Base-by-base conservation (phyloP, 768 basidiomycete genomes). In the Chiua virens region DNA sequence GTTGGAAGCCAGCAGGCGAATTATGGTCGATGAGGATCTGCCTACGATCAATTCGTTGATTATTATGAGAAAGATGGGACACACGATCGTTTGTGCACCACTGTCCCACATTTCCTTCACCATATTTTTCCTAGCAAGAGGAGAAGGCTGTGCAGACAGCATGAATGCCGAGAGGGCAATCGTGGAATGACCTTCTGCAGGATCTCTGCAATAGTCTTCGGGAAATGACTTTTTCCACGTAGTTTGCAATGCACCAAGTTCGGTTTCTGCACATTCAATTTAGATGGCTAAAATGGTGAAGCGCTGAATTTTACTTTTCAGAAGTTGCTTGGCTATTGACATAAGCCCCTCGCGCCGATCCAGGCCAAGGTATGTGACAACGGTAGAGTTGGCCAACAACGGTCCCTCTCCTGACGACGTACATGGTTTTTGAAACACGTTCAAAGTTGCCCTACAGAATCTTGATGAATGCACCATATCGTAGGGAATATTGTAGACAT, bases 71-170 rank as follows among this genome's bases (percentile, higher is more conserved):
- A 49, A 34, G 23, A 35, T 44, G 37, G 13, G 5, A 44, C 42
- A 50, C 58, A 94, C 90, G 42, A 97, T 83, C 21, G 83, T 80
- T 62, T 88, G 82, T 20, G 93, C 93, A 39, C 91, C 92, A 60
- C 91, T 92, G 41, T 89, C 79, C 94, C 94, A 98, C 78, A 98
- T 89, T 59, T 90, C 83, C 62, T 86, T 83, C 23, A 95, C 76
- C 40, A 92, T 63, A 3, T 75, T 71, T 69, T 83, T 86, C 53
- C 87, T 79, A 9, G 82, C 78, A 17, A 83, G 59, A 36, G 81
- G 66, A 3, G 79, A 82, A 5, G 83, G 72, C 17, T 93, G 72
- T 18, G 89, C 80, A n/a, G 89, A 85, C 2, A 99, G 72, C 64
- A 85, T 77, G 72, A 97, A 98, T 1, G 94, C 88, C 17, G 90